Evolutionary conservation across 345 rosid genomes (phyloP).

Genomic region (Mangifera indica): DNA sequence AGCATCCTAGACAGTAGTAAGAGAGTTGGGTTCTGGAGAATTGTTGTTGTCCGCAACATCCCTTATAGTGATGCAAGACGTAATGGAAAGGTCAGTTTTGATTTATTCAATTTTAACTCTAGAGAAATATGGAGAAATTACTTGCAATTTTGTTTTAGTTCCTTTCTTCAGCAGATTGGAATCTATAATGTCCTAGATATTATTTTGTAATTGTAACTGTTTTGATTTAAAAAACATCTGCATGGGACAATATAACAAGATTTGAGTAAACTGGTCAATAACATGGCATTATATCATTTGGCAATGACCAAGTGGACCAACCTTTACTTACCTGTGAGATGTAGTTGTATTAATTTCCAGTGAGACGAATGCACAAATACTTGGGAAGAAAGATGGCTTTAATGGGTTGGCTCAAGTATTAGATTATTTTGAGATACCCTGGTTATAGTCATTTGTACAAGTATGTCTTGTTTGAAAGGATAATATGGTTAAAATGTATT

Average conservation of each 20-base stretch:
- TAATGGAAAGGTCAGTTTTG: constrained; percentile 66
- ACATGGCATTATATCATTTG: not conserved
- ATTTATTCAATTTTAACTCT: not conserved
- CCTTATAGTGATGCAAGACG: constrained; percentile 86
- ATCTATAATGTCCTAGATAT: not conserved
- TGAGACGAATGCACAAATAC: too few relatives aligned
- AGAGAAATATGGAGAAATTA: constrained; percentile 2
- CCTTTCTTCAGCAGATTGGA: not conserved
- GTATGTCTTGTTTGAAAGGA: too few relatives aligned
- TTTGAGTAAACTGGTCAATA: not conserved
- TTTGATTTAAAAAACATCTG: not conserved
- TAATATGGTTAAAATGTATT: too few relatives aligned
- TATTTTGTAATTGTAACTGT: constrained; percentile 5
- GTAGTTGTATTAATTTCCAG: too few relatives aligned
- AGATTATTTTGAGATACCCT: too few relatives aligned
- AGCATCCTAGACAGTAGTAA: constrained; percentile 48
- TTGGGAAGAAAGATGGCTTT: too few relatives aligned
- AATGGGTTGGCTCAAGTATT: too few relatives aligned
- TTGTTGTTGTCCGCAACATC: constrained; percentile 60
- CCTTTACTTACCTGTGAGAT: not conserved
- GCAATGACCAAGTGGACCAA: not conserved
- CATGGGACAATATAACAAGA: constrained; percentile 2
- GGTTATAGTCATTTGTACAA: too few relatives aligned
- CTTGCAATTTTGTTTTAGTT: not conserved
- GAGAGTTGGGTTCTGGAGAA: constrained; percentile 84